Evolutionary conservation across 768 basidiomycete genomes (phyloP), one percentile per base, ranked within the genome.

Genomic region (Podaxis mareebaensis): DNA sequence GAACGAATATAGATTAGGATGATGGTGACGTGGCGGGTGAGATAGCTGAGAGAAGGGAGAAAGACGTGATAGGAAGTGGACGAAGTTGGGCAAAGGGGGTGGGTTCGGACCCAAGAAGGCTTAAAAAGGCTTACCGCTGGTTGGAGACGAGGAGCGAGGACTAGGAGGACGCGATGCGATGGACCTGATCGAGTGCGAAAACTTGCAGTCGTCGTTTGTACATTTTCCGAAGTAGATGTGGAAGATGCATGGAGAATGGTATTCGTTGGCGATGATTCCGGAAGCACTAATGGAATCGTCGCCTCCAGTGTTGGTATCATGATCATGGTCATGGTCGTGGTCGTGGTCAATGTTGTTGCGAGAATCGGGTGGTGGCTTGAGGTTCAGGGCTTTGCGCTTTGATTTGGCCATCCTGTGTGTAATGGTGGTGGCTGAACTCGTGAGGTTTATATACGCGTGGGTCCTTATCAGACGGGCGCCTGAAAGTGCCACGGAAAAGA

Each of bases 211-310:
- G 13, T 63, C 54, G 33, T 63, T 56, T 36, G 42, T 53, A 44
- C 61, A 63, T 38, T 15, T 42, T 22, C 11, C 54, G 57, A 63
- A 63, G 61, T 63, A 63, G 48, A 63, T 8, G 20, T 30, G 44
- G 17, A 63, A 63, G 36, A 63, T 63, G 33, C 61, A 63, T 17
- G 54, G 61, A 28, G 54, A 56, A 15, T 33, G 48, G 20, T 39
- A 26, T 2, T 24, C 24, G 22, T 39, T 57, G 61, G 26, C 42
- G 22, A 36, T 28, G 22, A 36, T 28, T n/a, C 24, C 38, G 26
- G 52, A 40, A 20, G 24, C 22, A 17, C 13, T 33, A 28, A 40
- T 7, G 38, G 51, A 44, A 20, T 22, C 15, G 38, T 40, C 40
- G 11, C 40, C 51, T n/a, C 51, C 52, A 13, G 24, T 17, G 33